Conservation (phyloP, 495 filamentous ascomycete genomes). For the Penicillium paxilli region DNA sequence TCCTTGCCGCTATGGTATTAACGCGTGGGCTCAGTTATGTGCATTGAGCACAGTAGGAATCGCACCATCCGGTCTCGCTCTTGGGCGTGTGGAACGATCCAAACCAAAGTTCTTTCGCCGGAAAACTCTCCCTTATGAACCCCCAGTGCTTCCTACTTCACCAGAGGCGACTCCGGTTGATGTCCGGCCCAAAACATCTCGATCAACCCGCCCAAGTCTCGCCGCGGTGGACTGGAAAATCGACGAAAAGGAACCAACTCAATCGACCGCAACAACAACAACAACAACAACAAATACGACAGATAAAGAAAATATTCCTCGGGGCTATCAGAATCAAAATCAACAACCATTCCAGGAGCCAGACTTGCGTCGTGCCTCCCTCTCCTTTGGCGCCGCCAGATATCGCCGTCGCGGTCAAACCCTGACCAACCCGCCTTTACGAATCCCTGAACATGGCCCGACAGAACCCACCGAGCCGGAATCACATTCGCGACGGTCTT, state of each 20-base stretch:
- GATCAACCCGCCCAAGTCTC: constrained; percentile 15
- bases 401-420: constrained; percentile 40
- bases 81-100: constrained; percentile 56
- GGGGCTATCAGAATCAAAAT: constrained; percentile 4
- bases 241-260: constrained; percentile 1
- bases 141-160: constrained; percentile 12
- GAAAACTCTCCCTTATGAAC: constrained; percentile 28
- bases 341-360: constrained; percentile 13
- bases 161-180: constrained; percentile 20
- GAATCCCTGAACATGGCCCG: constrained; percentile 26
- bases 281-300: no score
- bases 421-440: constrained; percentile 35
- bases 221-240: constrained; percentile 10
- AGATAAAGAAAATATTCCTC: constrained; percentile 8
- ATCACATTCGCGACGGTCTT: constrained; percentile 46
- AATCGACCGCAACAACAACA: background rate
- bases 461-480: constrained; percentile 37
- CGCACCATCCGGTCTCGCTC: constrained; percentile 62
- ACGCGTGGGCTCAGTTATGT: constrained; percentile 55
- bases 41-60: constrained; percentile 69
- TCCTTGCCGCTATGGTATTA: constrained; percentile 2
- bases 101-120: constrained; percentile 27
- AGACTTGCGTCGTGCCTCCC: constrained; percentile 31
- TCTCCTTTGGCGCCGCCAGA: constrained; percentile 57
- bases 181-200: constrained; percentile 27